phyloP scores from a whole-genome alignment of 371 early-diverging fungal genomes.

The Mucor plumbeus region DNA sequence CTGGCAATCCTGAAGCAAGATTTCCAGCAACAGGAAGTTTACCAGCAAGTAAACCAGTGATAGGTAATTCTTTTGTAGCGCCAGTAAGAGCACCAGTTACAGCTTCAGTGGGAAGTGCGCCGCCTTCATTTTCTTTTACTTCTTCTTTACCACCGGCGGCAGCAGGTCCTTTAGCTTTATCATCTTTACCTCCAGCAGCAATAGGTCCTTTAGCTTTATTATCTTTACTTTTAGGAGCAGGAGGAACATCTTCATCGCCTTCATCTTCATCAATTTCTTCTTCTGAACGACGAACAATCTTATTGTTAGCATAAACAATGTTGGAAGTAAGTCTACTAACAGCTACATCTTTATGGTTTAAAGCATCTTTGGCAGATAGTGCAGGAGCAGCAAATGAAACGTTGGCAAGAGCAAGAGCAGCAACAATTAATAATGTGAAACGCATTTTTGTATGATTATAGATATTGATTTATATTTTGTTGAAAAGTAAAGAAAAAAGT shows the following conservation, averaged over 20 bases:
- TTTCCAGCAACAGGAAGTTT: background rate
- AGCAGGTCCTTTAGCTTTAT: background rate
- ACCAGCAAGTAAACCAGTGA: background rate
- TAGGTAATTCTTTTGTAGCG: background rate
- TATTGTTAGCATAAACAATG: background rate
- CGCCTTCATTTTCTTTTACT: background rate
- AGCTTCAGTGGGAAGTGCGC: too few species aligned
- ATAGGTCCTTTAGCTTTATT: background rate
- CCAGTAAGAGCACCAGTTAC: background rate
- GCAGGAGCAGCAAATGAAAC: conserved; percentile 6
- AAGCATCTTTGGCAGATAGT: background rate
- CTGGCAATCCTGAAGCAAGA: background rate
- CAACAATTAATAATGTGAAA: background rate
- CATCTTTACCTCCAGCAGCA: background rate
- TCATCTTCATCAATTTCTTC: background rate
- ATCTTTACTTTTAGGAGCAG: background rate
- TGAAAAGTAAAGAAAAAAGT: background rate
- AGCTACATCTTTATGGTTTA: background rate
- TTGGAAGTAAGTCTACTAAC: background rate
- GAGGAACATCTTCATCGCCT: background rate
- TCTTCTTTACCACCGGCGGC: background rate
- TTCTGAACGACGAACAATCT: background rate
- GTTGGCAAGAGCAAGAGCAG: conserved; percentile 9
- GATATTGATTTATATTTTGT: background rate
- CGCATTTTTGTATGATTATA: background rate